Evolutionary conservation across 768 basidiomycete species (phyloP), one percentile per base, ranked within the genome.

Genomic region (Panaeolus papilionaceus): DNA sequence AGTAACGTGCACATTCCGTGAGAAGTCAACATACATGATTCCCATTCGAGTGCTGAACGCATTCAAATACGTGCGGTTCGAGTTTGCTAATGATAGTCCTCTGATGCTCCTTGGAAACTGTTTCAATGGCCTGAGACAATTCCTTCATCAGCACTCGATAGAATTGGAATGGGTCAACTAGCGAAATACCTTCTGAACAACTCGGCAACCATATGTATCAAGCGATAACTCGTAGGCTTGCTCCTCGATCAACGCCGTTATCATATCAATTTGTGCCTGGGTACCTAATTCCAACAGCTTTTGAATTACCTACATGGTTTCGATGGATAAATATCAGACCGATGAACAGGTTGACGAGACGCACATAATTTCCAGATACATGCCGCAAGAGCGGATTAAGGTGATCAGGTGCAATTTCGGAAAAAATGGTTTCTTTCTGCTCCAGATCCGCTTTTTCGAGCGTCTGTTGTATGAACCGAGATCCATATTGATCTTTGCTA

Each of bases 151-250:
- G 10, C 9, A 16, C 51, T 61, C 20, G n/a, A 28, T 28, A 26
- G 26, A 37, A 67, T 12, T 9, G 28, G 12, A 64, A 11, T 63
- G n/a, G 40, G 65, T 33, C 33, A 33, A 33, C 5, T 26, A 33
- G 44, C 4, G 33, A 69, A 70, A 28, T 68, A 93, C 94, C 90
- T 95, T 95, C 77, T 97, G 95, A 20, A 96, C 91, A 7, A 99
- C 96, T 14, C 97, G 89, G 79, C 97, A 99, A 4, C 96, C 97
- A 77, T 99, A 99, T 86, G 96, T 94, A 75, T 98, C 93, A 65
- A 92, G 80, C 10, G 95, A 92, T 64, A 98, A 82, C 16, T 85
- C 80, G 3, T 95, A 80, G 40, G 96, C 84, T 73, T 92, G 89
- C 0, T 89, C 89, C 74, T 94, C 90, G 86, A 99, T 91, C 8